Conservation (phyloP, 1,139 yeast species). For the Yamadazyma triangularis region DNA sequence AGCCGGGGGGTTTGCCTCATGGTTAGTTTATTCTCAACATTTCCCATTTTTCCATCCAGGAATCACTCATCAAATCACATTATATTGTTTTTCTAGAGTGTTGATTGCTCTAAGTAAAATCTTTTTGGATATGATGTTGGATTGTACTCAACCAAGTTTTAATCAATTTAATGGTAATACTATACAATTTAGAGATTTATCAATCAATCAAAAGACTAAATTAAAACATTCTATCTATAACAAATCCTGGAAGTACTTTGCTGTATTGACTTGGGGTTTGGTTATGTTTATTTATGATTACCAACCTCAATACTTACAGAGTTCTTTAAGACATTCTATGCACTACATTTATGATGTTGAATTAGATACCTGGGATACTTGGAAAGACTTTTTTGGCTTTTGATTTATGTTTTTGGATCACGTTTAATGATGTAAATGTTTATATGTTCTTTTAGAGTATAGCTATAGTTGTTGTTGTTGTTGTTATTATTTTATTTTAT, state of each 20-base stretch:
- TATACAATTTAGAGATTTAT: constrained; percentile 23
- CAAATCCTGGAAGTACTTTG: constrained; percentile 59
- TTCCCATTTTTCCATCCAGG: constrained; percentile 43
- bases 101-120: constrained; percentile 51
- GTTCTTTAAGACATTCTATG: constrained; percentile 67
- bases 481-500: too few relatives aligned
- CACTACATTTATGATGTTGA: constrained; percentile 63
- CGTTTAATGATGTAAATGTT: too few relatives aligned
- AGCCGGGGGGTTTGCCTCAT: constrained; percentile 64
- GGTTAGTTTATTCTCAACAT: constrained; percentile 61
- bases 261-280: constrained; percentile 70
- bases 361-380: constrained; percentile 36
- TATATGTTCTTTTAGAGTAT: too few relatives aligned
- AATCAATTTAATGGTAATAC: constrained; percentile 12
- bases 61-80: constrained; percentile 55
- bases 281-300: constrained; percentile 69
- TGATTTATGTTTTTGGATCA: constrained; percentile 13
- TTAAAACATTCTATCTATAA: constrained; percentile 32
- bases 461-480: too few relatives aligned
- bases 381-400: constrained; percentile 44
- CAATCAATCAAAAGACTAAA: constrained; percentile 28
- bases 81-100: constrained; percentile 59
- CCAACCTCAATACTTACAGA: constrained; percentile 62
- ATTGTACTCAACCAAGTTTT: constrained; percentile 34
- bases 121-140: constrained; percentile 33